Evolutionary conservation across 1,139 yeast genomes (phyloP), one percentile per base, ranked within the genome.

Genomic region (Saccharomyces uvarum): DNA sequence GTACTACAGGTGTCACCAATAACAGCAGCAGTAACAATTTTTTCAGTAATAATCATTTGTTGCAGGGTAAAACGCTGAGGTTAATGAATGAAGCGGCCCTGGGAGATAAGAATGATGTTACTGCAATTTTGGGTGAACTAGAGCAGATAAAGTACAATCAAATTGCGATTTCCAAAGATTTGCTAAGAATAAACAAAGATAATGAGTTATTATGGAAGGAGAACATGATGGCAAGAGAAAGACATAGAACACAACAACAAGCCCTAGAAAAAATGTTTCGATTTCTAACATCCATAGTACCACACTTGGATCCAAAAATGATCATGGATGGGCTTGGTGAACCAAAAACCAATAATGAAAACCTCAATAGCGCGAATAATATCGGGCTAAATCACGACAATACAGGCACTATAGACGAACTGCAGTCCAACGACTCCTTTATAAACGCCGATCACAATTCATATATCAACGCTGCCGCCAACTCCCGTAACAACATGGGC

Each of bases 141-240:
- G 95, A 88, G 58, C 77, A 77, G 55, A 80, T 93, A 58, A 88
- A 87, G 66, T 76, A 80, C 63, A 88, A 88, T 63, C 99, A 93
- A 70, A 67, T 81, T 59, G 81, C 88, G 9, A 87, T 93, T 27
- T 81, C 90, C 2, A 95, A 90, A 60, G 98, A 93, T 66, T 75
- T 93, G 56, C 75, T 85, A 61, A 77, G 97, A 57, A 83, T 93
- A 44, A 79, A 91, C 59, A 85, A 84, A 61, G 99, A 95, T 66
- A 93, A 93, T 70, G 91, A 89, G 67, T 73, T 89, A 62, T 74
- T 93, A 53, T 93, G 99, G 99, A 84, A 84, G 57, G 99, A 93
- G 68, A 86, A 89, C 65, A 84, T 79, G 65, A 74, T 84, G 54
- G 86, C 95, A 3, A 76, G 97, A 54, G 97, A 93, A 68, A 81